Base-by-base conservation (phyloP, 208 protist species). In the Histomonas meleagridis region DNA sequence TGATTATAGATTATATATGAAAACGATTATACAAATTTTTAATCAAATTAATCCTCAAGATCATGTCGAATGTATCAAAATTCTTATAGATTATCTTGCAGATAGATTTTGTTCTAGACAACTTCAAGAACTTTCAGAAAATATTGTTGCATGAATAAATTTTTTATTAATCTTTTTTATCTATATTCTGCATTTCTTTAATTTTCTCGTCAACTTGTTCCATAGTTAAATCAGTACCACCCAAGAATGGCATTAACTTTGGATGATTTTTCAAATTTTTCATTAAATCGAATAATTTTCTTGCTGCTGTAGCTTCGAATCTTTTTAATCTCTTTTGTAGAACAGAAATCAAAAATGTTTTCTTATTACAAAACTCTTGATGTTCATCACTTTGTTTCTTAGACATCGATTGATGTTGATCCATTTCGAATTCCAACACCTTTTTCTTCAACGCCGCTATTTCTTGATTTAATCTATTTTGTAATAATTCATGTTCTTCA, bases 391-490 rank as follows among this genome's bases (percentile, higher is more conserved):
- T 43, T 43, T 81, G 70, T 43, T 81, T 81, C 18, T 43, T 48
- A 51, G 70, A 81, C n/a, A 32, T 32, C 23, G 70, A 81, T 51
- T 81, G 70, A n/a, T 81, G 70, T 43, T 81, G 70, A 51, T 81
- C 70, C 70, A 81, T 81, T 46, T 81, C 70, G 70, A 46, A 81
- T 81, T 81, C 70, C 12, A 32, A 23, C 1, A 35, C 51, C 43
- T 81, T 81, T 23, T 32, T 46, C 40, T 81, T 81, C 7, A 81
- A 43, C 5, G 10, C 23, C 21, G n/a, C 35, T 10, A 46, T 10
- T 51, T 81, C 70, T 43, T 81, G 70, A 3, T 81, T 5, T 81
- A 81, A 51, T 81, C 70, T 81, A 10, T 18, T 81, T 3, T 46
- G n/a, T 26, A 81, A 35, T 18, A 51, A 38, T 10, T 26, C 32